Evolutionary conservation across 2,329 filamentous ascomycete species (phyloP).

Genomic region (Exophiala calicioides): DNA sequence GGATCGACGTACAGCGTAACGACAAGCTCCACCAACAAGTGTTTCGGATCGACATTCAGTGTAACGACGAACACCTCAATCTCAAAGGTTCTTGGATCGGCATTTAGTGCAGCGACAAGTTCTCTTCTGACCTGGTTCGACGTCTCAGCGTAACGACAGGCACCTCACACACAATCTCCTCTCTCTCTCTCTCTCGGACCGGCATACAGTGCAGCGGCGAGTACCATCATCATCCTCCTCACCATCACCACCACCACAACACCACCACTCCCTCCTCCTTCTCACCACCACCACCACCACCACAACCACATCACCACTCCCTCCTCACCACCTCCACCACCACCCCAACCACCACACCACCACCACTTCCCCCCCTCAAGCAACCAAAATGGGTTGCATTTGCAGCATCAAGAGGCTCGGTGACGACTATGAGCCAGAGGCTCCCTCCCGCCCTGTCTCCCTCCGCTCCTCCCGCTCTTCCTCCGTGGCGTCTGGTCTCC

Average conservation of each 20-base stretch:
- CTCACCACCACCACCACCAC: not conserved
- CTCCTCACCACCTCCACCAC: not conserved
- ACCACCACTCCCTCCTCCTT: not conserved
- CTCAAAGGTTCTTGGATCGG: no score
- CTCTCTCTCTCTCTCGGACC: not conserved
- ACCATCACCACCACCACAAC: not conserved
- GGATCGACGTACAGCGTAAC: no score
- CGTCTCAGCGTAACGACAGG: no score
- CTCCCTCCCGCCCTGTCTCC: not conserved
- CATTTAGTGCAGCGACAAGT: slow-evolving; percentile 1
- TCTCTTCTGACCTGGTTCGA: no score
- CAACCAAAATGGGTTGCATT: slow-evolving; percentile 1
- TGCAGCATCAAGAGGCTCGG: slow-evolving; percentile 2
- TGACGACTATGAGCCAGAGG: not conserved
- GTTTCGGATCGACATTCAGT: no score
- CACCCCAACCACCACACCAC: not conserved
- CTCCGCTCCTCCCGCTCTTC: not conserved
- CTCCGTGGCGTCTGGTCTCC: not conserved
- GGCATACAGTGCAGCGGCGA: slow-evolving; percentile 4
- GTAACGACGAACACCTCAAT: no score
- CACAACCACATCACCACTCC: not conserved
- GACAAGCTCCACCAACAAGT: no score
- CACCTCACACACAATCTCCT: no score
- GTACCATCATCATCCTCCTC: not conserved
- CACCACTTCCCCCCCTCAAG: not conserved